Conservation (phyloP, 768 basidiomycete species). For the Cyathus striatus region DNA sequence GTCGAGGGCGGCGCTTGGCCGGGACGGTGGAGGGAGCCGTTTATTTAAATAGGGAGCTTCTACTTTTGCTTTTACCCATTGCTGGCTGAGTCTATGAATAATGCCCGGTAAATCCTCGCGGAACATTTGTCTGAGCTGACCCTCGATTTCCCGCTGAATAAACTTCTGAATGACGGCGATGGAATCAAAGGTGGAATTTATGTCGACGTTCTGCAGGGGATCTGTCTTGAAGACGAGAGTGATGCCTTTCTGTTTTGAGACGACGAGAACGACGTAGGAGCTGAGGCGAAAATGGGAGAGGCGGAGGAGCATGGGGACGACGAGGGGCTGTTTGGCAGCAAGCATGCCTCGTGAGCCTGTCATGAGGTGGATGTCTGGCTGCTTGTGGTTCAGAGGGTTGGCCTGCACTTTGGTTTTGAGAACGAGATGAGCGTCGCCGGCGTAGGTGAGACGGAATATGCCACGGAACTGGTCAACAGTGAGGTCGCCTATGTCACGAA, state of each 20-base stretch:
- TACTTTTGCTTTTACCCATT: constrained; percentile 93
- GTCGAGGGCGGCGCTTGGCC: constrained; percentile 27
- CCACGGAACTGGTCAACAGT: constrained; percentile 95
- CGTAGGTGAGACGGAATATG: constrained; percentile 92
- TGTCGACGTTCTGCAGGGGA: constrained; percentile 95
- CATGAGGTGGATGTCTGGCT: constrained; percentile 86
- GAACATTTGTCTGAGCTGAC: constrained; percentile 96
- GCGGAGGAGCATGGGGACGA: constrained; percentile 97
- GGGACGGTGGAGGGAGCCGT: constrained; percentile 34
- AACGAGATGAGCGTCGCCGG: constrained; percentile 88
- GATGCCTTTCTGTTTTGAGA: constrained; percentile 96
- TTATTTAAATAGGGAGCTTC: constrained; percentile 83
- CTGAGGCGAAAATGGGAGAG: constrained; percentile 92
- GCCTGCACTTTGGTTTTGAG: constrained; percentile 95
- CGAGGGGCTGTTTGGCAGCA: constrained; percentile 89
- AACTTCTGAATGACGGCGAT: constrained; percentile 98
- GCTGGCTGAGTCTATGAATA: constrained; percentile 92
- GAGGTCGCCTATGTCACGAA: constrained; percentile 96
- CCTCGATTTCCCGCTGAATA: constrained; percentile 96
- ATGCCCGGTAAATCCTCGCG: constrained; percentile 94
- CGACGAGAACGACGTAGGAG: constrained; percentile 96
- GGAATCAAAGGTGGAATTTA: constrained; percentile 96
- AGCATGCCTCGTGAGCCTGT: constrained; percentile 82
- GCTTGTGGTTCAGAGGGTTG: constrained; percentile 91
- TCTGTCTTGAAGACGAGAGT: constrained; percentile 99